phyloP scores from a whole-genome alignment of 1,284 basidiomycete genomes.

The Pseudomicrostroma phylloplanum region DNA sequence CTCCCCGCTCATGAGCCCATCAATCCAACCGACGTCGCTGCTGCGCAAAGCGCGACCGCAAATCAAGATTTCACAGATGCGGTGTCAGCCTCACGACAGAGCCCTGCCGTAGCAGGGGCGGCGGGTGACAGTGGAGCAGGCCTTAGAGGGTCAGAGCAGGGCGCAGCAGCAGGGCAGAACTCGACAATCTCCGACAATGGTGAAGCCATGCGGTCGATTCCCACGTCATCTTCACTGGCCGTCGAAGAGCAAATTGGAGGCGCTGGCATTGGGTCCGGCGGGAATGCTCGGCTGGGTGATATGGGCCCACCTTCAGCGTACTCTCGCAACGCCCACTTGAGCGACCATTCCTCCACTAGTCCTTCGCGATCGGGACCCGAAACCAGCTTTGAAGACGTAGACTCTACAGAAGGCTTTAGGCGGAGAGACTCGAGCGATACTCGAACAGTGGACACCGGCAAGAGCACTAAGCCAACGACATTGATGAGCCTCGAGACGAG shows the following conservation, averaged over 20 bases:
- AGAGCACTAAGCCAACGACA: conserved; percentile 91
- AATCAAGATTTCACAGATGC: neutral
- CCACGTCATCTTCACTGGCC: neutral
- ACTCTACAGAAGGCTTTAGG: conserved; percentile 2
- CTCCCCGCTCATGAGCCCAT: conserved; percentile 30
- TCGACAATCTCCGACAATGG: neutral
- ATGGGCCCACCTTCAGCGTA: no score
- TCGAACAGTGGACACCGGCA: conserved; percentile 51
- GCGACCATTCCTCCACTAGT: neutral
- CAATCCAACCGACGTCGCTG: conserved; percentile 23
- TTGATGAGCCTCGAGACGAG: conserved; percentile 71
- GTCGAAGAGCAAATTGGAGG: no score
- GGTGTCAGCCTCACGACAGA: no score
- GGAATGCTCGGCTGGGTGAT: no score
- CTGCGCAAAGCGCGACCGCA: neutral
- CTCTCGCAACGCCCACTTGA: neutral
- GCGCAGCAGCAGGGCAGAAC: neutral
- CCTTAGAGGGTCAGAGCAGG: no score
- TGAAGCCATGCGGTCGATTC: neutral
- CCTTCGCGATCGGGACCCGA: conserved; percentile 13
- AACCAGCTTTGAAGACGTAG: conserved; percentile 18
- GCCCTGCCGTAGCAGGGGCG: no score
- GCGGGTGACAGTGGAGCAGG: no score
- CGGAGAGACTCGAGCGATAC: conserved; percentile 33
- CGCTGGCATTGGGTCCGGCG: no score